Conservation (phyloP, 179 eudicot genomes). For the Monotropa hypopitys region DNA sequence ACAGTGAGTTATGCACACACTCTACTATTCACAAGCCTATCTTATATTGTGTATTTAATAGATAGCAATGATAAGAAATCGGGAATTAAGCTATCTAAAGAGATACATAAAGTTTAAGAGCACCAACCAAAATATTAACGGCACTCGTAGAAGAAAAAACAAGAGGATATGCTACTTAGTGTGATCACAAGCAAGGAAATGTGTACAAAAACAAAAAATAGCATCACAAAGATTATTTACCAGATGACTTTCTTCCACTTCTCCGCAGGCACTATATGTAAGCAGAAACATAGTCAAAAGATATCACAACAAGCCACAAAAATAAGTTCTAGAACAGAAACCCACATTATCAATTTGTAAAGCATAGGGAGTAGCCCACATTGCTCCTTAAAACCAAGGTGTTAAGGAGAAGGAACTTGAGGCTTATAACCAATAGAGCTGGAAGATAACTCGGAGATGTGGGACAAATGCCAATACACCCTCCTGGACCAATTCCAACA, state of each 20-base stretch:
- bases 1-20: background rate
- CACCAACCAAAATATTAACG: background rate
- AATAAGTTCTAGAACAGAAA: conserved; percentile 2
- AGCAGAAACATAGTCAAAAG: conserved; percentile 7
- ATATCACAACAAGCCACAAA: background rate
- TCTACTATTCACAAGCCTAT: background rate
- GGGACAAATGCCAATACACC: too few species aligned
- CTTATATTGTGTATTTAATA: background rate
- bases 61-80: background rate
- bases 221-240: conserved; percentile 15
- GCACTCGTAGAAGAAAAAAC: background rate
- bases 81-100: background rate
- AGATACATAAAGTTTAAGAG: background rate
- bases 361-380: too few species aligned
- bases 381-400: too few species aligned
- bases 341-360: background rate
- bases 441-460: too few species aligned
- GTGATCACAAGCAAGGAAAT: conserved; percentile 30
- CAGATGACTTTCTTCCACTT: conserved; percentile 45
- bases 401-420: too few species aligned
- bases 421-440: too few species aligned
- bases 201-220: background rate
- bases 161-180: conserved; percentile 17
- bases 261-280: conserved; percentile 88
- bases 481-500: too few species aligned